Conservation (phyloP, 768 basidiomycete species). For the Ramaria rubella region DNA sequence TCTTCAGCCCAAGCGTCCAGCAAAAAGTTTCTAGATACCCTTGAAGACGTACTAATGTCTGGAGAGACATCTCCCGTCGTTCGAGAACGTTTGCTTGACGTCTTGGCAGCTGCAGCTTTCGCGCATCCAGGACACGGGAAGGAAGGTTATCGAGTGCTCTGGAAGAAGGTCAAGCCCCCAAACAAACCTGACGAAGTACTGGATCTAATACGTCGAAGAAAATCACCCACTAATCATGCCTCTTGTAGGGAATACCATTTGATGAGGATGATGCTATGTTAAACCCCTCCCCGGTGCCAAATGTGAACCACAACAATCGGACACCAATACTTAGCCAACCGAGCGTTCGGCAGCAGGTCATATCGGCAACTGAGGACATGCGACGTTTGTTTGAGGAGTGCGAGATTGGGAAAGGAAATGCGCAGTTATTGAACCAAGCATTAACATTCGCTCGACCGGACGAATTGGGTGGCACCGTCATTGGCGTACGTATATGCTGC, state of each 20-base stretch:
- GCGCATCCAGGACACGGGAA: constrained; percentile 30
- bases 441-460: constrained; percentile 64
- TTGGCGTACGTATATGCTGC: constrained; percentile 46
- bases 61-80: constrained; percentile 71
- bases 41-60: constrained; percentile 65
- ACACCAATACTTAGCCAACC: constrained; percentile 5
- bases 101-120: constrained; percentile 77
- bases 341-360: constrained; percentile 25
- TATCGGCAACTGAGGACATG: constrained; percentile 82
- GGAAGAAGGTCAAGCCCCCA: constrained; percentile 71
- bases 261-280: constrained; percentile 78
- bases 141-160: constrained; percentile 62
- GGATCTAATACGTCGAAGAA: background rate
- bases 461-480: constrained; percentile 55
- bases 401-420: constrained; percentile 77
- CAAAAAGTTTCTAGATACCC: constrained; percentile 71
- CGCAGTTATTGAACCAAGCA: constrained; percentile 63
- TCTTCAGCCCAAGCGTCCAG: constrained; percentile 48
- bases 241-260: constrained; percentile 62
- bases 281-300: constrained; percentile 41
- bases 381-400: constrained; percentile 79
- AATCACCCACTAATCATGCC: constrained; percentile 13
- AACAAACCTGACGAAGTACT: constrained; percentile 76
- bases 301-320: constrained; percentile 33
- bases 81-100: constrained; percentile 70